phyloP scores from a whole-genome alignment of 2,329 filamentous ascomycete species.

The Xylariales sp. region DNA sequence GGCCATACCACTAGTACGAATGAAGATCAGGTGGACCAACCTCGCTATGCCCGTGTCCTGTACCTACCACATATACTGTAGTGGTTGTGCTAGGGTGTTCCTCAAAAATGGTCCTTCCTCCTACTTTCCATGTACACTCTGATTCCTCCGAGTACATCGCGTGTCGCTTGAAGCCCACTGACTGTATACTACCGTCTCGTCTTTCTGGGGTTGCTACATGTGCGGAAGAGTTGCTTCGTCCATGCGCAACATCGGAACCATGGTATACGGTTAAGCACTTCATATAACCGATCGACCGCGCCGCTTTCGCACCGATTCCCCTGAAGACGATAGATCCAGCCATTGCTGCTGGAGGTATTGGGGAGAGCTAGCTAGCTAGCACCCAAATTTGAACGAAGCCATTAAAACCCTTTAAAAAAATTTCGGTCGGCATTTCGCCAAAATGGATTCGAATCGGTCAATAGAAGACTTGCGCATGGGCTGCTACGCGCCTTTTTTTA shows the following conservation, averaged over 20 bases:
- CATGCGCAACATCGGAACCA: constrained; percentile 41
- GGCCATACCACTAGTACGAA: constrained; percentile 31
- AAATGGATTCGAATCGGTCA: constrained; percentile 29
- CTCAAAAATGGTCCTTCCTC: constrained; percentile 36
- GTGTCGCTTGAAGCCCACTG: constrained; percentile 23
- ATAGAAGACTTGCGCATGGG: constrained; percentile 53
- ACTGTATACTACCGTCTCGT: constrained; percentile 28
- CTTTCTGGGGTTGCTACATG: constrained; percentile 38
- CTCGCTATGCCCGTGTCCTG: constrained; percentile 27
- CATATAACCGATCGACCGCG: constrained; percentile 16
- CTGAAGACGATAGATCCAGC: constrained; percentile 5
- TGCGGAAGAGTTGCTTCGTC: constrained; percentile 44
- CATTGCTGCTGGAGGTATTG: constrained; percentile 4
- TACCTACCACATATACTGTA: constrained; percentile 27
- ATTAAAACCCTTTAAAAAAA: constrained; percentile 1
- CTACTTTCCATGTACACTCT: constrained; percentile 33
- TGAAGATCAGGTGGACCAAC: constrained; percentile 29
- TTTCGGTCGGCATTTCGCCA: constrained; percentile 20
- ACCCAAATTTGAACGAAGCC: constrained; percentile 4
- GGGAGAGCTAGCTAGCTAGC: constrained; percentile 13
- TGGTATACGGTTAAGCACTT: constrained; percentile 32
- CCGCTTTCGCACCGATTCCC: constrained; percentile 21
- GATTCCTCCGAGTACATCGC: constrained; percentile 23
- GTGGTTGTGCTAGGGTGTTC: constrained; percentile 32
- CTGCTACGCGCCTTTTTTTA: constrained; percentile 78